These are phyloP conservation scores for Tolypocladium cylindrosporum DNA, from an alignment of 2,329 filamentous ascomycete species.

Conservation along the genomic window DNA sequence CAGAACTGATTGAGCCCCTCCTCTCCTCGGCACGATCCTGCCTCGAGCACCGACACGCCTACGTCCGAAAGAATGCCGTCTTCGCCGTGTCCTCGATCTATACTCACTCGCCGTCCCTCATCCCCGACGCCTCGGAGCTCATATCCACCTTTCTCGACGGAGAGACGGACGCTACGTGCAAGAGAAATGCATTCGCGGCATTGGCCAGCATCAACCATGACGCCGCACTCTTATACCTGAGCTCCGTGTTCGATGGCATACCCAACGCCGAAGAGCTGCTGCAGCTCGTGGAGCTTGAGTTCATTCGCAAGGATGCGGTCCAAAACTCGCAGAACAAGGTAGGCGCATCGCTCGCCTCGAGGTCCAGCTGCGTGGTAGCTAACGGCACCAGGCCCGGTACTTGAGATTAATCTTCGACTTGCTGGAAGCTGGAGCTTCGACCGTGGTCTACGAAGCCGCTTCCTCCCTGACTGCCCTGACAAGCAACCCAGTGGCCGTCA, in stretches of 20 bases:
- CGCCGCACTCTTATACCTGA: constrained; percentile 80
- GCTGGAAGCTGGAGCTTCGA: constrained; percentile 83
- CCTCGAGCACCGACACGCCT: constrained; percentile 91
- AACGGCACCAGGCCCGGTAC: constrained; percentile 60
- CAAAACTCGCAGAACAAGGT: constrained; percentile 93
- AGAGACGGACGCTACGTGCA: constrained; percentile 92
- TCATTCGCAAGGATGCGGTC: constrained; percentile 95
- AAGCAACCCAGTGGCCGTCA: constrained; percentile 93
- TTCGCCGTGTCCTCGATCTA: constrained; percentile 91
- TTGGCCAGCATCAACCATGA: constrained; percentile 87
- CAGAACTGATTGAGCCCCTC: constrained; percentile 91
- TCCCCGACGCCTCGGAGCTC: constrained; percentile 90
- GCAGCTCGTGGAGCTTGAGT: constrained; percentile 89
- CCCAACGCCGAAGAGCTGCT: constrained; percentile 90
- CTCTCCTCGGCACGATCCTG: constrained; percentile 86
- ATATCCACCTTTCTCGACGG: constrained; percentile 80
- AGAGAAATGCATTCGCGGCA: constrained; percentile 93
- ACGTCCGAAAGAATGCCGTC: constrained; percentile 96
- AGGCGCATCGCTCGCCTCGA: constrained; percentile 12
- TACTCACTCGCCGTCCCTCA: constrained; percentile 80
- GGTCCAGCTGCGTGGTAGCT: constrained; percentile 14
- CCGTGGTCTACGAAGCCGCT: constrained; percentile 94
- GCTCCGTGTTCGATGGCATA: constrained; percentile 83
- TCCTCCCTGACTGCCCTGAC: constrained; percentile 90
- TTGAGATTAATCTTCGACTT: constrained; percentile 92